Evolutionary conservation across 2,329 filamentous ascomycete species (phyloP).

Genomic region (Graphilbum ipis-grandicollis): DNA sequence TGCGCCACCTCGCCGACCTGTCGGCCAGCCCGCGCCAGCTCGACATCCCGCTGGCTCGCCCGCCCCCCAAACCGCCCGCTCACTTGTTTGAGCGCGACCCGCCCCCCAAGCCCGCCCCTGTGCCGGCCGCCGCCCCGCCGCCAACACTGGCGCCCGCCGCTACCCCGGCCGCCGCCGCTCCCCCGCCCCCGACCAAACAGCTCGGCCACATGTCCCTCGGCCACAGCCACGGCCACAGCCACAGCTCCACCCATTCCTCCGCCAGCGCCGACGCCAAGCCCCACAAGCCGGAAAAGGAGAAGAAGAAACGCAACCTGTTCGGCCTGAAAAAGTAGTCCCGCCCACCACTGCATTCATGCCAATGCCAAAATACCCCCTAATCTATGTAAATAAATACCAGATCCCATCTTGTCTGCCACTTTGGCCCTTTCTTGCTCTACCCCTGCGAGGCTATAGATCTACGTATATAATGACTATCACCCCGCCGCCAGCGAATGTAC

Average conservation of each 20-base stretch:
- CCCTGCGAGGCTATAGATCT: too few species aligned
- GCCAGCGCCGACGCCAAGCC: slow-evolving; percentile 16
- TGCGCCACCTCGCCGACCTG: slow-evolving; percentile 69
- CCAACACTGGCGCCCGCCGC: slow-evolving; percentile 22
- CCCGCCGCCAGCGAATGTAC: too few species aligned
- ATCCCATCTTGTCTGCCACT: too few species aligned
- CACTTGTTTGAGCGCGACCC: slow-evolving; percentile 65
- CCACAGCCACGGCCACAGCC: slow-evolving; percentile 10
- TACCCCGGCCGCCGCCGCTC: slow-evolving; percentile 9
- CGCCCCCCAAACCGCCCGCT: slow-evolving; percentile 64
- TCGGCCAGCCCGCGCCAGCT: slow-evolving; percentile 58
- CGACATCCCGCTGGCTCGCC: slow-evolving; percentile 65
- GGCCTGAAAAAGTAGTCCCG: slow-evolving; percentile 14
- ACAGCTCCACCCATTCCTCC: slow-evolving; percentile 9
- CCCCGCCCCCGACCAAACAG: slow-evolving; percentile 31
- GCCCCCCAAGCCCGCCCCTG: slow-evolving; percentile 34
- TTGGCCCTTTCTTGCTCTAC: too few species aligned
- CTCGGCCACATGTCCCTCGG: slow-evolving; percentile 38
- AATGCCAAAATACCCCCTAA: too few species aligned
- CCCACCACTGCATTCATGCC: too few species aligned
- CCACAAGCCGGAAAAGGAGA: slow-evolving; percentile 29
- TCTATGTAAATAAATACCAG: too few species aligned
- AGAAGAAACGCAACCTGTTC: slow-evolving; percentile 19
- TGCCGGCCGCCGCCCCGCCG: slow-evolving; percentile 22
- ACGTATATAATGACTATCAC: too few species aligned